phyloP scores from a whole-genome alignment of 306 rosid species.

The Leucaena leucocephala region DNA sequence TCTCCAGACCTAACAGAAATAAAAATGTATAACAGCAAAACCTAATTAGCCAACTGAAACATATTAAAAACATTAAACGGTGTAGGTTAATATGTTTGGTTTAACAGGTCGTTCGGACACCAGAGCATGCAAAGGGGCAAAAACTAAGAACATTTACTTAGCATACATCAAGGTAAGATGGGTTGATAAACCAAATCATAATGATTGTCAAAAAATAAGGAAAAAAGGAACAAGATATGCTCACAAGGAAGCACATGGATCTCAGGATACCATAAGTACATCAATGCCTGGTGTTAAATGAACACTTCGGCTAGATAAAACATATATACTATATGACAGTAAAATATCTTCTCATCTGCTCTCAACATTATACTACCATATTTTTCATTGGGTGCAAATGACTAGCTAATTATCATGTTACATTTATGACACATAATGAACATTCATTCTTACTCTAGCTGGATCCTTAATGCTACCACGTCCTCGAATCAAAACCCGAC shows the following conservation, averaged over 20 bases:
- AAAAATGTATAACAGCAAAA: background rate
- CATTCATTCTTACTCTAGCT: conserved; percentile 62
- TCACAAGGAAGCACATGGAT: background rate
- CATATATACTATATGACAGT: background rate
- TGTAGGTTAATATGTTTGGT: conserved; percentile 29
- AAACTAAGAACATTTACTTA: conserved; percentile 12
- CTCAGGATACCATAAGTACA: background rate
- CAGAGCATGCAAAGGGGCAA: conserved; percentile 9
- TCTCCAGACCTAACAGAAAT: too few relatives aligned
- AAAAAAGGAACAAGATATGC: background rate
- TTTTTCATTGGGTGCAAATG: conserved; percentile 7
- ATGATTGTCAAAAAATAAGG: background rate
- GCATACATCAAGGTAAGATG: conserved; percentile 10
- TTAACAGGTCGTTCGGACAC: background rate
- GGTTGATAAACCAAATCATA: background rate
- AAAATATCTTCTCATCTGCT: conserved; percentile 19
- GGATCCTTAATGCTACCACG: conserved; percentile 99
- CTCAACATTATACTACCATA: conserved; percentile 21
- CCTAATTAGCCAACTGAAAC: conserved; percentile 26
- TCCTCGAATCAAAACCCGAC: conserved; percentile 98
- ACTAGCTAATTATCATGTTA: conserved; percentile 2
- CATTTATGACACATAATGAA: conserved; percentile 4
- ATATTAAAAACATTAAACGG: conserved; percentile 25
- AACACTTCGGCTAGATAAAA: too few relatives aligned
- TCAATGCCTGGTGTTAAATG: background rate